Evolutionary conservation across 305 asterid species (phyloP).

Genomic region (Ilex paraguariensis): DNA sequence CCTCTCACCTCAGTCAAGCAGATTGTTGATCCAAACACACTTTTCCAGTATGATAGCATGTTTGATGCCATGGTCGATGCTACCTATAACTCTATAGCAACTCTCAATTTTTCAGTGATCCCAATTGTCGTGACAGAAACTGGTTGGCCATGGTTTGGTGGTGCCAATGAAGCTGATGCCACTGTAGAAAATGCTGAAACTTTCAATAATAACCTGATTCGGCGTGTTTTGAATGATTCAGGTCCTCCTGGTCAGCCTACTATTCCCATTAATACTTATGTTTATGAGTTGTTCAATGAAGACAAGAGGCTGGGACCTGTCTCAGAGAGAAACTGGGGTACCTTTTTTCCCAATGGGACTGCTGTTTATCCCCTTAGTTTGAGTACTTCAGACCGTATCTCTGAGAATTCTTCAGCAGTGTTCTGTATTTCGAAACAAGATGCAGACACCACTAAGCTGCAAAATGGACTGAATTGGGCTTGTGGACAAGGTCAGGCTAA

Average conservation of each 20-base stretch:
- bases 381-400: conserved; percentile 23
- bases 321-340: conserved; percentile 87
- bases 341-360: conserved; percentile 60
- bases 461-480: conserved; percentile 78
- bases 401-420: conserved; percentile 40
- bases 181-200: conserved; percentile 57
- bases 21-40: conserved; percentile 93
- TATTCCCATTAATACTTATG: conserved; percentile 59
- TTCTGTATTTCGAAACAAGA: conserved; percentile 66
- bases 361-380: conserved; percentile 56
- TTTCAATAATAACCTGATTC: conserved; percentile 55
- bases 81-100: conserved; percentile 66
- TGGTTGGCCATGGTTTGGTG: conserved; percentile 93
- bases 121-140: conserved; percentile 90
- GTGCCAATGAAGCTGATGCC: conserved; percentile 71
- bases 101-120: conserved; percentile 66
- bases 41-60: conserved; percentile 75
- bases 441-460: conserved; percentile 43
- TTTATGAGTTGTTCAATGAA: conserved; percentile 84
- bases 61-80: conserved; percentile 98
- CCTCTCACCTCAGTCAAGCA: conserved; percentile 76
- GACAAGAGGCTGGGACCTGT: conserved; percentile 76
- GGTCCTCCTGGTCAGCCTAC: conserved; percentile 89
- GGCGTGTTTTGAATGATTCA: conserved; percentile 66
- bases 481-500: conserved; percentile 86